Percentiles rank a stretch among this genome's conserved stretches.
Evolutionary conservation across 1,284 basidiomycete genomes (phyloP).

Genomic region (Amylostereum chailletii): DNA sequence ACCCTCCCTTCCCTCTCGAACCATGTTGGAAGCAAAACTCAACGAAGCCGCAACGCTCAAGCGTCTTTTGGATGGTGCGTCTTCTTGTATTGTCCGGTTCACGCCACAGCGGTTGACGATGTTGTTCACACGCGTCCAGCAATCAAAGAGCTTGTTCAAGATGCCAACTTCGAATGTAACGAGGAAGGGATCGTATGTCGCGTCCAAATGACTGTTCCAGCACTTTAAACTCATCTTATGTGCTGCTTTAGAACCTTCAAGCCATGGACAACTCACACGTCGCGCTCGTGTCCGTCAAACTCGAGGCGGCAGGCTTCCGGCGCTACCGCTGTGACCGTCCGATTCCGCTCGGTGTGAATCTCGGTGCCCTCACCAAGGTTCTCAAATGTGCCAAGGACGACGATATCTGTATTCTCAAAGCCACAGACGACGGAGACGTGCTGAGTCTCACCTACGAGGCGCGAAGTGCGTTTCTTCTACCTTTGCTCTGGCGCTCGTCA

Average conservation of each 20-base stretch:
- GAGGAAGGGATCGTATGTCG: slow-evolving; percentile 86
- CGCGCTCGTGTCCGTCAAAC: slow-evolving; percentile 83
- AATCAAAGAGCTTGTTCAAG: slow-evolving; percentile 95
- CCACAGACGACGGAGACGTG: slow-evolving; percentile 86
- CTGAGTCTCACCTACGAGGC: slow-evolving; percentile 90
- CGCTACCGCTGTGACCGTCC: slow-evolving; percentile 93
- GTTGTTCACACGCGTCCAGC: slow-evolving; percentile 38
- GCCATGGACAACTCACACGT: slow-evolving; percentile 99
- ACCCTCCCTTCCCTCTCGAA: slow-evolving; percentile 15
- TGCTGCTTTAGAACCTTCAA: slow-evolving; percentile 63
- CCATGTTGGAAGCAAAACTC: slow-evolving; percentile 88
- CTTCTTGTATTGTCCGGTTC: not conserved
- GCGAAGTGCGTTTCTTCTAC: slow-evolving; percentile 52
- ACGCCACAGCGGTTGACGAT: slow-evolving; percentile 8
- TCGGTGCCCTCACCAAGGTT: slow-evolving; percentile 89
- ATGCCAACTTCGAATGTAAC: slow-evolving; percentile 97
- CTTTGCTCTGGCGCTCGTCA: slow-evolving; percentile 8
- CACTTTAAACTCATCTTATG: not conserved
- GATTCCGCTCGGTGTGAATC: slow-evolving; percentile 89
- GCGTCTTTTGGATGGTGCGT: slow-evolving; percentile 79
- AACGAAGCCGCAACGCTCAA: slow-evolving; percentile 79
- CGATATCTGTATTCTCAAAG: slow-evolving; percentile 88
- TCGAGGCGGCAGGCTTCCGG: slow-evolving; percentile 75
- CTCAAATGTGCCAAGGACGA: slow-evolving; percentile 97
- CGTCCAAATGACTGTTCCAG: not conserved